These are phyloP conservation scores for Pythium phragmiticola DNA, from an alignment of 352 stramenopile species.

Conservation along the genomic window DNA sequence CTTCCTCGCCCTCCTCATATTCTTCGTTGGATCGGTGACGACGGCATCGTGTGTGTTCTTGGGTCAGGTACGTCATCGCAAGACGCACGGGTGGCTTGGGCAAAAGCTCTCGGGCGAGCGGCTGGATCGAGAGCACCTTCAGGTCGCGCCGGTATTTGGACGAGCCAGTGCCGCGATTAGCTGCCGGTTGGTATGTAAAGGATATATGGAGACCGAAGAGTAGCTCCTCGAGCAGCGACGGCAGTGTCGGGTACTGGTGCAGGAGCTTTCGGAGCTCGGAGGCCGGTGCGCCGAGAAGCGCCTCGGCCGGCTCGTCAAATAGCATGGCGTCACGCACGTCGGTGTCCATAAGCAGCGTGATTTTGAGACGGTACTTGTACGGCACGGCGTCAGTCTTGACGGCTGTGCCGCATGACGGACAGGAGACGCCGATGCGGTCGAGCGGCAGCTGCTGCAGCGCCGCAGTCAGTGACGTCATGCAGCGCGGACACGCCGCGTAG, in stretches of 20 bases:
- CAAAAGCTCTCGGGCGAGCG: conserved; percentile 39
- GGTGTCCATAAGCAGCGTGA: conserved; percentile 38
- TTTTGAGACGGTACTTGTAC: conserved; percentile 57
- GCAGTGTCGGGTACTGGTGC: conserved; percentile 36
- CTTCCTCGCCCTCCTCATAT: background rate
- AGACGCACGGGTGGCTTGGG: conserved; percentile 39
- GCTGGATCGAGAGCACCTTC: conserved; percentile 47
- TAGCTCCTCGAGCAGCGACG: conserved; percentile 46
- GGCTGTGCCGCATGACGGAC: conserved; percentile 30
- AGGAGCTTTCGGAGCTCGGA: conserved; percentile 32
- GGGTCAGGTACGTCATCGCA: conserved; percentile 37
- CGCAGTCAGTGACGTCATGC: conserved; percentile 41
- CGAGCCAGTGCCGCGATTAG: conserved; percentile 19
- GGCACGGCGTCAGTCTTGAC: conserved; percentile 28
- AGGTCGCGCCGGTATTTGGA: conserved; percentile 48
- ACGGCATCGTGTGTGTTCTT: conserved; percentile 13
- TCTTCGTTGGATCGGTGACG: background rate
- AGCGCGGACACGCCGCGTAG: conserved; percentile 52
- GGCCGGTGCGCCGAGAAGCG: conserved; percentile 38
- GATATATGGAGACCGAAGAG: conserved; percentile 48
- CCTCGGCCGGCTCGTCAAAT: conserved; percentile 47
- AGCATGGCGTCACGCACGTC: conserved; percentile 41
- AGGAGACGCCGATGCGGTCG: conserved; percentile 28
- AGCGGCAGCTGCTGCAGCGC: conserved; percentile 23
- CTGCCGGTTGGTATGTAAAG: conserved; percentile 44